phyloP scores from a whole-genome alignment of 495 filamentous ascomycete species.

The Aspergillus steynii region DNA sequence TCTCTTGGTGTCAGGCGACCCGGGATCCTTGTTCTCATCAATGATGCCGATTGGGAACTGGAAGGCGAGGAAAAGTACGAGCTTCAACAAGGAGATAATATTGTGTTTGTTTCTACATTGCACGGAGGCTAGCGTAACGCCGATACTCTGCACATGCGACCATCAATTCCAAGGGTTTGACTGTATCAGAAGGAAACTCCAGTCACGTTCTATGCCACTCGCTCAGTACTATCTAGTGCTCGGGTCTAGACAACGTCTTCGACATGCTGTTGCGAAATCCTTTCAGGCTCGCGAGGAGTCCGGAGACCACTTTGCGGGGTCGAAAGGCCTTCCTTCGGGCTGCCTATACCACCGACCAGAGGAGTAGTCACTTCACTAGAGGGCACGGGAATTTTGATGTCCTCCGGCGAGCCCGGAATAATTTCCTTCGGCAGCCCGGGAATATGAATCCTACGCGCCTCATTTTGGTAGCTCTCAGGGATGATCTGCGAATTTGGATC shows the following conservation, averaged over 20 bases:
- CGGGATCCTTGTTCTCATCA: conserved; percentile 96
- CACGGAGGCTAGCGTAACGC: conserved; percentile 71
- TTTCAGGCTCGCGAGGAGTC: conserved; percentile 48
- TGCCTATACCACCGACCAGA: conserved; percentile 45
- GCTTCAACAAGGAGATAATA: conserved; percentile 76
- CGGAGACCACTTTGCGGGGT: conserved; percentile 48
- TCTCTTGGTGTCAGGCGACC: conserved; percentile 63
- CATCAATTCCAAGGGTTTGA: neutral
- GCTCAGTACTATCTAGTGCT: conserved; percentile 3
- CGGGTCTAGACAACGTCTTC: conserved; percentile 46
- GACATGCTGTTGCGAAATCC: conserved; percentile 50
- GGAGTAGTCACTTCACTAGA: conserved; percentile 55
- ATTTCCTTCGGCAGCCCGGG: conserved; percentile 60
- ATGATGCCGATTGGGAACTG: conserved; percentile 97
- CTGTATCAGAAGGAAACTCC: conserved; percentile 2
- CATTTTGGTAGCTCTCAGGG: conserved; percentile 94
- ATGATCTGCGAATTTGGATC: conserved; percentile 64
- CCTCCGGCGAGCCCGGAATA: conserved; percentile 75
- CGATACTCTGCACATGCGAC: conserved; percentile 11
- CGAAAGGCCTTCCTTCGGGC: conserved; percentile 40
- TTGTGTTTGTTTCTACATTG: conserved; percentile 96
- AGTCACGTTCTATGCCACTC: conserved; percentile 2
- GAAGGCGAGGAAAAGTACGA: conserved; percentile 92
- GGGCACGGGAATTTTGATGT: conserved; percentile 79
- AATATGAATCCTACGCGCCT: conserved; percentile 83